Conservation (phyloP, 192 early-diverging fungal genomes). For the Dissophora ornata region DNA sequence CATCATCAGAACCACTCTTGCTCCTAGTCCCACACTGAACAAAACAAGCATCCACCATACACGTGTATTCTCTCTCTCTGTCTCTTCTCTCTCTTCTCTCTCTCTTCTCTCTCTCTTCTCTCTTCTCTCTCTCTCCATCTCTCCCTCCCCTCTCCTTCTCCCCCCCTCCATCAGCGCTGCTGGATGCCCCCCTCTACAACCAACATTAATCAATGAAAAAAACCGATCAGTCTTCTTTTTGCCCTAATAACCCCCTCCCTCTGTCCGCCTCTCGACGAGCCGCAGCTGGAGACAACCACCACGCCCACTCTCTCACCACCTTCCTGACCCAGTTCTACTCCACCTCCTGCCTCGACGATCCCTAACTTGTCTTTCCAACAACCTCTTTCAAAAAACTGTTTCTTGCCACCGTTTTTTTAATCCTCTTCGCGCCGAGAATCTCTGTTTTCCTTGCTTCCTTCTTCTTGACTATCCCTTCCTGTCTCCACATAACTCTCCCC, state of each 20-base stretch:
- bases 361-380: slow-evolving; percentile 7
- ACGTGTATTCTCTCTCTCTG: too few relatives aligned
- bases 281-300: slow-evolving; percentile 12
- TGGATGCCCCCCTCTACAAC: slow-evolving; percentile 1
- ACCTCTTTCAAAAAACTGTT: too few relatives aligned
- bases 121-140: background rate
- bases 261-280: slow-evolving; percentile 14
- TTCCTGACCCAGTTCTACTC: slow-evolving; percentile 24
- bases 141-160: background rate
- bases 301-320: background rate
- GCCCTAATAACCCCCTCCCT: background rate
- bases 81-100: background rate
- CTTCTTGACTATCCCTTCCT: too few relatives aligned
- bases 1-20: background rate
- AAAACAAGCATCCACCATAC: too few relatives aligned
- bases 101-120: background rate
- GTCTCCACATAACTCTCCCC: too few relatives aligned
- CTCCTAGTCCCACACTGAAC: background rate
- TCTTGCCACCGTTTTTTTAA: too few relatives aligned
- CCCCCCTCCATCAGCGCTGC: background rate
- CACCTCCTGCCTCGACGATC: slow-evolving; percentile 29
- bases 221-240: slow-evolving; percentile 12
- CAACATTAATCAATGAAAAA: slow-evolving; percentile 34
- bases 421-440: too few relatives aligned
- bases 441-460: too few relatives aligned